phyloP scores from a whole-genome alignment of 208 protist species.

The Wallacemonas rigidus region DNA sequence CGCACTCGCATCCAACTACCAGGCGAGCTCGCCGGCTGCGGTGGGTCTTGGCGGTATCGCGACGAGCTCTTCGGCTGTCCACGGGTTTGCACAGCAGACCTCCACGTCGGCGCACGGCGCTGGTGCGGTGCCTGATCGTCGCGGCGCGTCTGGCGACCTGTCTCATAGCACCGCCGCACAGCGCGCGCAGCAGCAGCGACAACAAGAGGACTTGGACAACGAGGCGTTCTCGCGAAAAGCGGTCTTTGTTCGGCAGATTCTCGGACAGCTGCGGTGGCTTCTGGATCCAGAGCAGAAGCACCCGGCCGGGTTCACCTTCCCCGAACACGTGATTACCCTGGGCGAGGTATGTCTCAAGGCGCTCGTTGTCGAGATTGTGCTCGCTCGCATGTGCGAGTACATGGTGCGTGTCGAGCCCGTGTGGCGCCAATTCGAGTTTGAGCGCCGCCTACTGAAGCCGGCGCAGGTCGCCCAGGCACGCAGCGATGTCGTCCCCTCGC shows the following conservation, averaged over 20 bases:
- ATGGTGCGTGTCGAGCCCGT: conserved; percentile 89
- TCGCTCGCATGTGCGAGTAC: conserved; percentile 87
- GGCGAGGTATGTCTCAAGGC: conserved; percentile 82
- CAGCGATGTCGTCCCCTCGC: conserved; percentile 60
- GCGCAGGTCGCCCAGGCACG: conserved; percentile 29
- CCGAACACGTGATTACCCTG: conserved; percentile 71
- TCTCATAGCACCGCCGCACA: conserved; percentile 5
- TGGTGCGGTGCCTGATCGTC: too few species aligned
- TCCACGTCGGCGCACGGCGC: too few species aligned
- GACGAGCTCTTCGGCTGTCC: conserved; percentile 54
- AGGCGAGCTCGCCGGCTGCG: conserved; percentile 79
- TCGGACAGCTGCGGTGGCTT: conserved; percentile 90
- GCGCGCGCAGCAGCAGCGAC: conserved; percentile 15
- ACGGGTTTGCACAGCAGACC: conserved; percentile 52
- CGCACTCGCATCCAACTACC: conserved; percentile 67
- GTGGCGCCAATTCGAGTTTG: conserved; percentile 81
- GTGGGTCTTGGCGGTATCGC: conserved; percentile 85
- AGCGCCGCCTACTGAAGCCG: conserved; percentile 66
- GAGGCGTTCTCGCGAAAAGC: conserved; percentile 90
- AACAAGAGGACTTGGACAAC: conserved; percentile 68
- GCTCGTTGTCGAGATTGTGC: conserved; percentile 81
- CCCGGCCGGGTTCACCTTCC: conserved; percentile 82
- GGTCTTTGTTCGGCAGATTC: conserved; percentile 82
- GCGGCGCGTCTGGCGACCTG: not conserved
- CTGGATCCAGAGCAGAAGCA: conserved; percentile 70